phyloP scores from a whole-genome alignment of 306 rosid species.

The Chamaecrista fasciculata region DNA sequence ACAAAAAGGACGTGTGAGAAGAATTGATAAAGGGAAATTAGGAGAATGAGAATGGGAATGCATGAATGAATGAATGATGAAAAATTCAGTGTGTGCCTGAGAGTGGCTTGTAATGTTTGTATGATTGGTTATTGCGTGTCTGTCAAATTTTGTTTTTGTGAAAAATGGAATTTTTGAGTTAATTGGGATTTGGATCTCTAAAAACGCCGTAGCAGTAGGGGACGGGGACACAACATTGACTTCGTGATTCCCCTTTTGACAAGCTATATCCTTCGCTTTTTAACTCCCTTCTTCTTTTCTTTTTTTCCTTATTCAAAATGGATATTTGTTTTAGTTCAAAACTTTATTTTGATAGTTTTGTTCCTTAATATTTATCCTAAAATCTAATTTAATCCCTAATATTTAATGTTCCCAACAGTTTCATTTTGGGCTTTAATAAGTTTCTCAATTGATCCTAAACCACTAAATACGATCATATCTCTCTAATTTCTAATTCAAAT shows the following conservation, averaged over 20 bases:
- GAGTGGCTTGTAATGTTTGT: not conserved
- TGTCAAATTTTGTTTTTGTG: too few species aligned
- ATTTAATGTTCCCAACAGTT: too few species aligned
- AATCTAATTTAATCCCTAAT: too few species aligned
- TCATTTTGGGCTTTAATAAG: too few species aligned
- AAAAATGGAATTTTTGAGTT: too few species aligned
- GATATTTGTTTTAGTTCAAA: too few species aligned
- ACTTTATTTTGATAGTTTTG: too few species aligned
- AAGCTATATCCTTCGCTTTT: constrained; percentile 20
- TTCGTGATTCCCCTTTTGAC: constrained; percentile 26
- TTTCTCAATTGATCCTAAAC: too few species aligned
- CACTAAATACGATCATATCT: too few species aligned
- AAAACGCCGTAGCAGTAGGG: constrained; percentile 37
- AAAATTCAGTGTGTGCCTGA: constrained; percentile 21
- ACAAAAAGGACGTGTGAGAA: constrained; percentile 30
- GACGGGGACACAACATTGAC: not conserved
- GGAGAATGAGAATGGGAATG: constrained; percentile 17
- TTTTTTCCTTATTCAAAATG: not conserved
- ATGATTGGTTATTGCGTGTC: too few species aligned
- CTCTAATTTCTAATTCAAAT: too few species aligned
- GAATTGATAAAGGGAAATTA: not conserved
- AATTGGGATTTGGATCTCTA: constrained; percentile 39
- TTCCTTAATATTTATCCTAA: too few species aligned
- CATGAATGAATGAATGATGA: constrained; percentile 30
- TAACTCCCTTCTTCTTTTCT: not conserved